These are phyloP conservation scores for Sordariomycetes sp. DNA, from an alignment of 2,329 filamentous ascomycete genomes.

Conservation along the genomic window DNA sequence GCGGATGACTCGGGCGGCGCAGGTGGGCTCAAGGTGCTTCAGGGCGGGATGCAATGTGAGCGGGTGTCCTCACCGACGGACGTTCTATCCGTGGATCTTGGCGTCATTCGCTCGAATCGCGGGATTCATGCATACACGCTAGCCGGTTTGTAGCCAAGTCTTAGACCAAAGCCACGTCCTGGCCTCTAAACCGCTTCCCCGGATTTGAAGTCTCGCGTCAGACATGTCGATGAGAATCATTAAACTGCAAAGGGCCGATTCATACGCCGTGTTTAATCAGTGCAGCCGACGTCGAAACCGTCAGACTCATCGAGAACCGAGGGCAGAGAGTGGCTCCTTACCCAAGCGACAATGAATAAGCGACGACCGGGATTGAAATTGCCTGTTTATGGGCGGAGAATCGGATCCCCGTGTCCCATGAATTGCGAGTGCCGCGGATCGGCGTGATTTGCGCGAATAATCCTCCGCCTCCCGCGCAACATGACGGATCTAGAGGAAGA, in stretches of 20 bases:
- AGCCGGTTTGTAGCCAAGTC: neutral
- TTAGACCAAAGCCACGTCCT: neutral
- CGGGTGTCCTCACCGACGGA: no score
- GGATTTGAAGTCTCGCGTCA: neutral
- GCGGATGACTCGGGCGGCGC: no score
- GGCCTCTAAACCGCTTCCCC: neutral
- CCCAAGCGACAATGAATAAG: neutral
- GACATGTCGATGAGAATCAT: neutral
- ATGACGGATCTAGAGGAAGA: neutral
- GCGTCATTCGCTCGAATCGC: neutral
- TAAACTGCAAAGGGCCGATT: neutral
- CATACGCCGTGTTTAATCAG: neutral
- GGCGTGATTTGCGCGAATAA: neutral
- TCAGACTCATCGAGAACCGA: neutral
- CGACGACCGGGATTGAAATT: neutral
- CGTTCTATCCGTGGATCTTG: neutral
- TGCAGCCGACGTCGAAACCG: neutral
- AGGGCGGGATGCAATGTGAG: no score
- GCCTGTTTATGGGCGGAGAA: neutral
- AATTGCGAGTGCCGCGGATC: neutral
- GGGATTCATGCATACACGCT: neutral
- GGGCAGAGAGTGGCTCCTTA: neutral
- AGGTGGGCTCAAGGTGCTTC: no score
- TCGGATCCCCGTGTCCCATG: neutral
- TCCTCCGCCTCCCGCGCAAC: neutral